Conservation (phyloP, 1,284 basidiomycete species). For the Ustilago sp. region DNA sequence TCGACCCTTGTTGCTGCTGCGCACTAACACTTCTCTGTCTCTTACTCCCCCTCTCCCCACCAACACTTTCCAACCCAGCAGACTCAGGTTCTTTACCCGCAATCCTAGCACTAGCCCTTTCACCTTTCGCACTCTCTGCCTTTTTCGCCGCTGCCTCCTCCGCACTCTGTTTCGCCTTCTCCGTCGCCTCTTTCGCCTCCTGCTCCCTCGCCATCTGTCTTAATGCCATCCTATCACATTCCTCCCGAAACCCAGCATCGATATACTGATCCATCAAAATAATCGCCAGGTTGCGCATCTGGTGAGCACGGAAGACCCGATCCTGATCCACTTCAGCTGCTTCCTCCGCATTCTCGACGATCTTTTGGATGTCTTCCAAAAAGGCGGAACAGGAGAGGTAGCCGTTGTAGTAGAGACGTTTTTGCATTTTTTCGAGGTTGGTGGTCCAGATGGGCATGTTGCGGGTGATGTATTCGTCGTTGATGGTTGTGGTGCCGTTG, state of each 20-base stretch:
- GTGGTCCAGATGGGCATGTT: slow-evolving; percentile 66
- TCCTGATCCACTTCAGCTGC: slow-evolving; percentile 76
- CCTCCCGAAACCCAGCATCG: slow-evolving; percentile 82
- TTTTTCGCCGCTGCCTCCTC: slow-evolving; percentile 51
- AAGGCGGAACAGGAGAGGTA: slow-evolving; percentile 91
- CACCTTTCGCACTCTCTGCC: slow-evolving; percentile 48
- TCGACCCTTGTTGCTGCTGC: not conserved
- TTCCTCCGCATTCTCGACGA: slow-evolving; percentile 84
- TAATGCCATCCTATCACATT: slow-evolving; percentile 88
- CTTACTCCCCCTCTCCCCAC: slow-evolving; percentile 38
- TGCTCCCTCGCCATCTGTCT: slow-evolving; percentile 77
- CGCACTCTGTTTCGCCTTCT: slow-evolving; percentile 71
- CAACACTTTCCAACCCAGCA: slow-evolving; percentile 34
- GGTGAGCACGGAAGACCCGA: slow-evolving; percentile 82
- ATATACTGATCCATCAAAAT: slow-evolving; percentile 87
- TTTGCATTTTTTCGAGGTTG: slow-evolving; percentile 85
- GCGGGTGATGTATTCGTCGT: slow-evolving; percentile 45
- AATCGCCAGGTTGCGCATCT: slow-evolving; percentile 87
- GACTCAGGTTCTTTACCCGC: slow-evolving; percentile 78
- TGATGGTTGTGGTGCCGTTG: slow-evolving; percentile 10
- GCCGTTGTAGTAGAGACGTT: slow-evolving; percentile 83
- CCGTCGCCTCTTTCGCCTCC: slow-evolving; percentile 73
- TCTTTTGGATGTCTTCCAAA: slow-evolving; percentile 86
- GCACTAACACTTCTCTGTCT: slow-evolving; percentile 46
- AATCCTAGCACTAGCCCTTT: slow-evolving; percentile 73